Base-by-base conservation (phyloP, 305 asterid genomes). In the Fraxinus greggii region DNA sequence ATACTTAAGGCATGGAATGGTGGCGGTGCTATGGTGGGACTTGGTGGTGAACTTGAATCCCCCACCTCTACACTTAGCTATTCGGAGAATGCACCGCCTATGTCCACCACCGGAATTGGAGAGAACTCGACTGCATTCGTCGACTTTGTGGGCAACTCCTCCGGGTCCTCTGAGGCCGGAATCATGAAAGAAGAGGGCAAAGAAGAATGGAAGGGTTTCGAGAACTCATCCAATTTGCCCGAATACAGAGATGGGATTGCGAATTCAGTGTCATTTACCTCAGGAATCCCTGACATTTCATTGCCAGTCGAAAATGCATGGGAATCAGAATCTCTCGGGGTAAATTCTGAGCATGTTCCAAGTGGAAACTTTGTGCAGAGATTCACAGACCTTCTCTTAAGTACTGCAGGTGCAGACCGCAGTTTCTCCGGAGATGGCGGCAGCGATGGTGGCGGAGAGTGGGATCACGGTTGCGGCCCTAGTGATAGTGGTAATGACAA, bases 301-400 rank as follows among this genome's bases (percentile, higher is more conserved):
- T 67, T 83, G 28, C 80, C 87, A 5, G 51, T 78, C 80, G 85
- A 83, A 17, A 81, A 7, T 59, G 69, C 82, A 3, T 86, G 88
- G 92, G 79, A 85, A 15, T 78, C 86, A 59, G 91, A 84, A 21
- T 76, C 89, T 1, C 26, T 77, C n/a, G 75, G 75, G 36, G 63
- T 32, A 77, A 74, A 42, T 28, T 45, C 86, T 10, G 79, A 88
- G 48, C 88, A 88, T 3, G 88, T 85, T 9, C 87, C 89, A 0
- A 8, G 73, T 7, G 91, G 87, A 17, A 89, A 83, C 32, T 92
- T 92, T 78, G 94, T 91, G 42, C 93, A 95, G 79, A 94, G 80
- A 74, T 94, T 94, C 79, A 92, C 99, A 1, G 95, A 95, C 74
- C 97, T 95, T 4, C 54, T 95, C 81, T 92, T 92, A 1, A 92